Base-by-base conservation (phyloP, 768 basidiomycete genomes). In the Xerocomellus amylosporus region DNA sequence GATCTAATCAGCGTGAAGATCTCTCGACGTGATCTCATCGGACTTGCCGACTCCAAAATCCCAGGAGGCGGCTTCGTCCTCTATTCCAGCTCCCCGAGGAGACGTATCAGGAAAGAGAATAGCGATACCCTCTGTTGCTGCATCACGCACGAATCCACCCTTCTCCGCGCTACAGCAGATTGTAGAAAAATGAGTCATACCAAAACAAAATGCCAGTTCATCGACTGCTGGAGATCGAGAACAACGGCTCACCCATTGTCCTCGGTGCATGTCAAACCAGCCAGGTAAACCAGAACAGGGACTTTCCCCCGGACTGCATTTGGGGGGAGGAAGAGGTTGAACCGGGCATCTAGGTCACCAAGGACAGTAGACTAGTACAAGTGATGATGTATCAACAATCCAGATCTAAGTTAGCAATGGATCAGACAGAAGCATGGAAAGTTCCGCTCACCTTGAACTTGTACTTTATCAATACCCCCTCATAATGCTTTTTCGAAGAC, bases 101-200 rank as follows among this genome's bases (percentile, higher is more conserved):
- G 91, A 94, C 0, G 96, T 98, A 67, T 99, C 97, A 2, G 97
- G 93, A 70, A 98, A 53, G 55, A 98, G 82, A 46, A 98, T 75
- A 0, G 97, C 95, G 51, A 99, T 86, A 7, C 88, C 87, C 63
- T 96, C 85, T 19, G 83, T 77, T 5, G 93, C 82, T 2, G 96
- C 96, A 38, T 88, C 83, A n/a, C 84, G 79, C 37, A 98, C 74
- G 74, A 98, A 96, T 12, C 81, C 82, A n/a, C 93, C 95, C 71
- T 99, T 98, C 73, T 95, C 92, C 2, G 96, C 84, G 0, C 91
- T 93, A 61, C 3, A 26, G 12, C 19, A 50, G 44, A 45, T 34
- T 36, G n/a, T 30, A 36, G 5, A 19, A 33, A 30, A 55, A 17
- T n/a, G 28, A 24, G 22, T 10, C 7, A 17, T 33, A 12, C 8